Conservation (phyloP, 2,329 filamentous ascomycete species). For the Nannizziopsis arthrosporioides region DNA sequence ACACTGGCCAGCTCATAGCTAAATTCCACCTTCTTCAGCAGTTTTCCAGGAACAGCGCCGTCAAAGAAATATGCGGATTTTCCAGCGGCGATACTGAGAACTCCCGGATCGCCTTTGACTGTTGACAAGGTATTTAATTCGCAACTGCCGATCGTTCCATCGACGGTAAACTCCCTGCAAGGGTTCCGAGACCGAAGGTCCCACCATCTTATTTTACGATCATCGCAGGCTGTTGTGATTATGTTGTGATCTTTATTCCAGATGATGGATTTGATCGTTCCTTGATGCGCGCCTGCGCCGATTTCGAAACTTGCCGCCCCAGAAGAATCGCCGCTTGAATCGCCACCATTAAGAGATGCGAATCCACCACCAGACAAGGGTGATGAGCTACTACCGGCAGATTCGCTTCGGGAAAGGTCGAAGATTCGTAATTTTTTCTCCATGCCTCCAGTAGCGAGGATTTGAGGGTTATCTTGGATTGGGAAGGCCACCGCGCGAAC, state of each 20-base stretch:
- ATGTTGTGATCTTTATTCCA: conserved; percentile 85
- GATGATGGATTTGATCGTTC: conserved; percentile 89
- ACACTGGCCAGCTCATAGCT: conserved; percentile 83
- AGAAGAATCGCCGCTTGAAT: conserved; percentile 35
- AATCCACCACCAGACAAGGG: conserved; percentile 25
- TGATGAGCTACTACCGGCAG: conserved; percentile 30
- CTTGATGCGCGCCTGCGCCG: conserved; percentile 67
- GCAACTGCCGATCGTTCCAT: conserved; percentile 80
- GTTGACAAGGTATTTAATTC: conserved; percentile 65
- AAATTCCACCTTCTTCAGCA: conserved; percentile 69
- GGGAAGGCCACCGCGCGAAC: conserved; percentile 88
- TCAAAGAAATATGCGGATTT: conserved; percentile 91
- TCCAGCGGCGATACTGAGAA: conserved; percentile 84
- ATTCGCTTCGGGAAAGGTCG: conserved; percentile 55
- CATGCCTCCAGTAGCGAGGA: conserved; percentile 83
- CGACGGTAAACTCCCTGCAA: conserved; percentile 64
- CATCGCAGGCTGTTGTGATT: conserved; percentile 77
- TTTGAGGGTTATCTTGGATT: conserved; percentile 60
- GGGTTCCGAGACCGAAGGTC: conserved; percentile 67
- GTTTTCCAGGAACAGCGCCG: conserved; percentile 53
- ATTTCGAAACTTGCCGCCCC: conserved; percentile 69
- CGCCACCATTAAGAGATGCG: conserved; percentile 23
- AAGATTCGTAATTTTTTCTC: conserved; percentile 96
- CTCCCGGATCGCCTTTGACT: conserved; percentile 51
- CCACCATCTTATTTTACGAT: conserved; percentile 90